phyloP scores from a whole-genome alignment of 345 rosid species.

The Aquilaria yunnanensis region DNA sequence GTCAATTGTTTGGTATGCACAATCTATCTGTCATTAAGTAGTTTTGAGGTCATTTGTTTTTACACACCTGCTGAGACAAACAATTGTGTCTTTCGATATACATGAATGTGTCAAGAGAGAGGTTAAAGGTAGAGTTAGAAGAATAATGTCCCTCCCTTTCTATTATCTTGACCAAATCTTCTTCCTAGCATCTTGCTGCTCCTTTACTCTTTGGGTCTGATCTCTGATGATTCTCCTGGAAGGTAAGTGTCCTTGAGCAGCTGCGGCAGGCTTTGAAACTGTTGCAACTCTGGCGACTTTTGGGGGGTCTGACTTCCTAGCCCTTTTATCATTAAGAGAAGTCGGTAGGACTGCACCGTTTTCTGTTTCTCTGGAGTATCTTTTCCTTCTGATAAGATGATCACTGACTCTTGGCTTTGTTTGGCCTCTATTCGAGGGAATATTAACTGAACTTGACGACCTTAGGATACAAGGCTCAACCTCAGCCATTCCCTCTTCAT shows the following conservation, averaged over 20 bases:
- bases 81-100: too few species aligned
- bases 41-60: too few species aligned
- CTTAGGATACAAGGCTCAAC: constrained; percentile 50
- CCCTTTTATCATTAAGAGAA: constrained; percentile 42
- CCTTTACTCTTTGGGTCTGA: constrained; percentile 42
- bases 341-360: constrained; percentile 29
- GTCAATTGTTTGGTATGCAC: too few species aligned
- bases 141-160: too few species aligned
- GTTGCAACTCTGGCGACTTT: constrained; percentile 42
- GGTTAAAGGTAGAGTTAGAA: too few species aligned
- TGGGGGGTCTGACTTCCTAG: constrained; percentile 81
- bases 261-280: constrained; percentile 39
- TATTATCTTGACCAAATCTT: constrained; percentile 68
- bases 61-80: too few species aligned
- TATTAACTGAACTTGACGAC: constrained; percentile 49
- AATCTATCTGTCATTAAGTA: too few species aligned
- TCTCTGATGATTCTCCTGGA: constrained; percentile 57
- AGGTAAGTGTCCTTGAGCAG: constrained; percentile 28
- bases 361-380: constrained; percentile 67
- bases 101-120: too few species aligned
- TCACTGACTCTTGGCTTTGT: constrained; percentile 29
- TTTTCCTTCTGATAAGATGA: constrained; percentile 34
- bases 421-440: constrained; percentile 38
- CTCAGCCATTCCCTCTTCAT: constrained; percentile 39
- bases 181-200: constrained; percentile 61